Base-by-base conservation (phyloP, 768 basidiomycete genomes). In the Dendrothele bispora region DNA sequence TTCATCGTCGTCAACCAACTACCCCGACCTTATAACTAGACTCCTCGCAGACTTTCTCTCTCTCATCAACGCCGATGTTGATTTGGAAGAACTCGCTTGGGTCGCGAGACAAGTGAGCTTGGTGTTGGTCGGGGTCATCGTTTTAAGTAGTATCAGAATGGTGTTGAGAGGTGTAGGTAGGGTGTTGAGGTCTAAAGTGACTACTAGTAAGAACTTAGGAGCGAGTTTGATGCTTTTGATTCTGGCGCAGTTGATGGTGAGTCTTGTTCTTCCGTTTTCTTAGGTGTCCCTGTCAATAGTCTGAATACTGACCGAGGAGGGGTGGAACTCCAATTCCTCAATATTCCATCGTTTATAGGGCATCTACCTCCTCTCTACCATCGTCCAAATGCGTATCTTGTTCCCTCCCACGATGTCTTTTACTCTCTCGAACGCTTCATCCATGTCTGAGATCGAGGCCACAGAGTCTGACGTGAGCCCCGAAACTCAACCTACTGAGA, bases 231-330 rank as follows among this genome's bases (percentile, higher is more conserved):
- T 92, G 78, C 63, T 92, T 21, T 76, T 93, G 25, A 64, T 86
- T 8, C 74, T 93, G 20, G 85, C 89, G 6, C 89, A 93, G 60
- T 72, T 93, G 39, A 91, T 93, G 90, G 90, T 89, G 54, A 27
- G 74, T 58, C 12, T 20, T 36, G 21, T 28, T 25, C 50, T 39
- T 38, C 21, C 14, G 20, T 15, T 24, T 30, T 46, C n/a, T n/a
- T n/a, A n/a, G n/a, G n/a, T n/a, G n/a, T n/a, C n/a, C n/a, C n/a
- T n/a, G n/a, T n/a, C n/a, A n/a, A n/a, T n/a, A n/a, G n/a, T n/a
- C n/a, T n/a, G n/a, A n/a, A n/a, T n/a, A n/a, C n/a, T n/a, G n/a
- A n/a, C n/a, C n/a, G n/a, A n/a, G n/a, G n/a, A n/a, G n/a, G n/a
- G n/a, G n/a, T n/a, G n/a, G n/a, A n/a, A n/a, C n/a, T n/a, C n/a